Conservation (phyloP, 148 eudicot genomes). For the Rhododendron henanense region DNA sequence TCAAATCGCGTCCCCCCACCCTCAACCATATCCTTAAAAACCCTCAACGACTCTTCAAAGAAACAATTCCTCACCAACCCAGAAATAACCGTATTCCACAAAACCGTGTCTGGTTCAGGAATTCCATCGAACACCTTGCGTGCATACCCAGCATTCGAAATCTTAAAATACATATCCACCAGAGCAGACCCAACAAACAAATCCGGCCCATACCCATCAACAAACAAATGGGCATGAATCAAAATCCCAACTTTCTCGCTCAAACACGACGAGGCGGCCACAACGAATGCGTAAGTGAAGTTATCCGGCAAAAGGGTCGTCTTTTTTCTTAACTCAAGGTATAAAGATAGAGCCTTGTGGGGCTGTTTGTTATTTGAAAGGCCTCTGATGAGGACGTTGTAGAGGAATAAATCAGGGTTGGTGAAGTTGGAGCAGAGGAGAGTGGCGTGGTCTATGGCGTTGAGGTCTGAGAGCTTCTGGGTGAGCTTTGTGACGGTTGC, state of each 20-base stretch:
- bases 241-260: conserved; percentile 39
- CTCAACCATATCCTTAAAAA: conserved; percentile 55
- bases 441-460: conserved; percentile 40
- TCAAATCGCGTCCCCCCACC: conserved; percentile 37
- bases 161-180: conserved; percentile 48
- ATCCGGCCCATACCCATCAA: conserved; percentile 58
- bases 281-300: conserved; percentile 13
- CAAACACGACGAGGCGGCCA: conserved; percentile 19
- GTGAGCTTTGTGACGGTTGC: conserved; percentile 58
- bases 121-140: conserved; percentile 64
- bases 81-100: conserved; percentile 79
- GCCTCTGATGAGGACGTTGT: conserved; percentile 28
- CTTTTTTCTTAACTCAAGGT: background rate
- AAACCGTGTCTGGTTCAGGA: conserved; percentile 53
- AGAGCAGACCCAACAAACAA: conserved; percentile 70
- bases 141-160: conserved; percentile 35
- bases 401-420: conserved; percentile 56
- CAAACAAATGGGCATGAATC: conserved; percentile 55
- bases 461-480: conserved; percentile 46
- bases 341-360: conserved; percentile 1
- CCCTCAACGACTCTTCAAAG: conserved; percentile 37
- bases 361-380: background rate
- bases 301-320: conserved; percentile 3
- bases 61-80: conserved; percentile 59
- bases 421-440: conserved; percentile 32